Evolutionary conservation across 768 basidiomycete species (phyloP), one percentile per base, ranked within the genome.

Genomic region (Lactarius evosmus): DNA sequence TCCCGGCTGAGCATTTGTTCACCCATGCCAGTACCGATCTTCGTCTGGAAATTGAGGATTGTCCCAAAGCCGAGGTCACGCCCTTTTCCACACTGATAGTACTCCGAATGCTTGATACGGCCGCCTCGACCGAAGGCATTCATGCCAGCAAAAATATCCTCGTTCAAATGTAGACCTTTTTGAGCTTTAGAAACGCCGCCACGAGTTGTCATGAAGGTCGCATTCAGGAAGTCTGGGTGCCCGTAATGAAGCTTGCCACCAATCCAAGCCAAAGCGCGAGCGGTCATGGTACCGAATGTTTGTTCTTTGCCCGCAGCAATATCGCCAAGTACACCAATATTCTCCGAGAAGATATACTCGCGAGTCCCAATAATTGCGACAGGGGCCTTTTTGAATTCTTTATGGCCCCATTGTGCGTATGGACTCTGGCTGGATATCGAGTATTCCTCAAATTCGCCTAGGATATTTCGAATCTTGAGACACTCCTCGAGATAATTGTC

Each of bases 101-200:
- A 99, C 75, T 99, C 97, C 44, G 93, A 93, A 74, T 99, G 97
- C 80, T 99, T 99, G 84, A 99, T 99, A 63, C 95, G 87, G 53
- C 97, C 97, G 58, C 97, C 97, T 64, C 97, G 93, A 66, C 94
- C 93, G 73, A 98, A 94, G 3, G 97, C 96, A 69, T 91, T 98
- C 96, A 99, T 99, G 70, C 97, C 97, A 54, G 97, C 97, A 74
- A 95, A 99, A 68, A 99, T 99, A 85, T 99, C 97, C 76, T 99
- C 97, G 78, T 98, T 98, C 67, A 99, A 78, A 75, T 99, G 97
- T 46, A 99, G 78, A 61, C 97, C 97, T 75, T 99, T 99, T 77
- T 99, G 97, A 29, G 97, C 97, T 76, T 99, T 99, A 56, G 95
- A 98, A 33, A 99, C 95, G 67, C 97, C 97, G 51, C 97, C 97